A percentile compares a stretch with the other conserved stretches of the same genome.
Evolutionary conservation across 225 moss, liverwort and hornwort genomes (phyloP).

Genomic region (Marchantia paleacea): DNA sequence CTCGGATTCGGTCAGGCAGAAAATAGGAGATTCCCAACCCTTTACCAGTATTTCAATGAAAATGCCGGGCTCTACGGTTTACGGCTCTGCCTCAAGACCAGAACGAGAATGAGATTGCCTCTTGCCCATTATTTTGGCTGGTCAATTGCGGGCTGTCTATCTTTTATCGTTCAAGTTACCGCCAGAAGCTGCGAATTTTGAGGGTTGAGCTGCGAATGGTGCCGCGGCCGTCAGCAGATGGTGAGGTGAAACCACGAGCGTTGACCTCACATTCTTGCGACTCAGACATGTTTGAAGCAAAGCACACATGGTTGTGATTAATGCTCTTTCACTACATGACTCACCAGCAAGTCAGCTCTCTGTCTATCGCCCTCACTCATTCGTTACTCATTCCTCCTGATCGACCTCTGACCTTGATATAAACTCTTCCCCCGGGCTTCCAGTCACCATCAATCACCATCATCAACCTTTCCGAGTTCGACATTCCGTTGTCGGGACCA

Average conservation of each 20-base stretch:
- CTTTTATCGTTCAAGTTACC: background rate
- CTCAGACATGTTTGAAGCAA: background rate
- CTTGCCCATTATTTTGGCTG: background rate
- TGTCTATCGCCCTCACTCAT: too few relatives aligned
- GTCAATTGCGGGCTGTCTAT: background rate
- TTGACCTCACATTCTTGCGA: background rate
- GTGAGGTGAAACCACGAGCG: background rate
- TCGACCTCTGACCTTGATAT: background rate
- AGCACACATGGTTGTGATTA: background rate
- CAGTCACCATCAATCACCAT: background rate
- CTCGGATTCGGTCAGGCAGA: too few relatives aligned
- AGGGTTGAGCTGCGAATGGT: background rate
- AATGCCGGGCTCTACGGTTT: too few relatives aligned
- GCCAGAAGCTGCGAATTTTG: too few relatives aligned
- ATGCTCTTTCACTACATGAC: background rate
- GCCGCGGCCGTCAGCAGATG: background rate
- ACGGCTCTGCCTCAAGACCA: too few relatives aligned
- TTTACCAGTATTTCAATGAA: too few relatives aligned
- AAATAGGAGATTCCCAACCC: too few relatives aligned
- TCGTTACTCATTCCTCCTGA: background rate
- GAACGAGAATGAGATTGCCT: too few relatives aligned
- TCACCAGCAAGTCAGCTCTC: too few relatives aligned
- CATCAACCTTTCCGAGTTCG: background rate
- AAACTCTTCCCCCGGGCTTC: background rate
- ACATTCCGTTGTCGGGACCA: background rate